Conservation (phyloP, 768 basidiomycete species). For the Rubroboletus satanas region DNA sequence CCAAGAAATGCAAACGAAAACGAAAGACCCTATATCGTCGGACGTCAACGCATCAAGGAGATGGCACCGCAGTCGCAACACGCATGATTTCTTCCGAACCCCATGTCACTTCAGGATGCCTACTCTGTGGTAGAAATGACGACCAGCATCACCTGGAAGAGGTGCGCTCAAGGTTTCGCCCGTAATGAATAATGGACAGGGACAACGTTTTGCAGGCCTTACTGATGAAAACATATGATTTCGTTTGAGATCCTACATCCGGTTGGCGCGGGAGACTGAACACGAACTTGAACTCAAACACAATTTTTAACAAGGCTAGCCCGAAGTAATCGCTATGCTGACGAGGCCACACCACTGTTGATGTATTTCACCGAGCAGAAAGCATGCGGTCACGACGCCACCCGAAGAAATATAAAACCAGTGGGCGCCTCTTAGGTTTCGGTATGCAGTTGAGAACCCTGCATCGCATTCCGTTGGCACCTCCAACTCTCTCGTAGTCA, state of each 20-base stretch:
- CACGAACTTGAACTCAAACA: neutral
- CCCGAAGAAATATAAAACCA: slow-evolving; percentile 12
- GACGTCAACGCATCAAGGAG: slow-evolving; percentile 18
- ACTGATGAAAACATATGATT: neutral
- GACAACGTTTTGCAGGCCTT: neutral
- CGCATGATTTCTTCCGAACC: neutral
- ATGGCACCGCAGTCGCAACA: neutral
- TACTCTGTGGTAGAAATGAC: slow-evolving; percentile 11
- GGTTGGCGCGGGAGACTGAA: neutral
- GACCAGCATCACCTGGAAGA: slow-evolving; percentile 9
- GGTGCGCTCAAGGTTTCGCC: slow-evolving; percentile 5
- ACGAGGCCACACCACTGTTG: slow-evolving; percentile 20
- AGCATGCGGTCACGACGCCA: slow-evolving; percentile 32
- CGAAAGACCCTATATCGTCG: slow-evolving; percentile 15
- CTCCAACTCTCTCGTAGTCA: slow-evolving; percentile 13
- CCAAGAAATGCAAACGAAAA: neutral
- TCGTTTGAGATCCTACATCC: neutral
- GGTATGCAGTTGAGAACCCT: slow-evolving; percentile 5
- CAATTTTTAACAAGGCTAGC: neutral
- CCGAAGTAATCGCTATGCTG: slow-evolving; percentile 16
- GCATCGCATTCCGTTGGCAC: slow-evolving; percentile 9
- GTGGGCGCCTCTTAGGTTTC: slow-evolving; percentile 10
- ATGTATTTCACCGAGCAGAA: slow-evolving; percentile 35
- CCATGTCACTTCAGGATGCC: neutral
- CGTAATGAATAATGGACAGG: slow-evolving; percentile 5